Evolutionary conservation across 2,329 filamentous ascomycete species (phyloP).

Genomic region (Botryotinia narcissicola): DNA sequence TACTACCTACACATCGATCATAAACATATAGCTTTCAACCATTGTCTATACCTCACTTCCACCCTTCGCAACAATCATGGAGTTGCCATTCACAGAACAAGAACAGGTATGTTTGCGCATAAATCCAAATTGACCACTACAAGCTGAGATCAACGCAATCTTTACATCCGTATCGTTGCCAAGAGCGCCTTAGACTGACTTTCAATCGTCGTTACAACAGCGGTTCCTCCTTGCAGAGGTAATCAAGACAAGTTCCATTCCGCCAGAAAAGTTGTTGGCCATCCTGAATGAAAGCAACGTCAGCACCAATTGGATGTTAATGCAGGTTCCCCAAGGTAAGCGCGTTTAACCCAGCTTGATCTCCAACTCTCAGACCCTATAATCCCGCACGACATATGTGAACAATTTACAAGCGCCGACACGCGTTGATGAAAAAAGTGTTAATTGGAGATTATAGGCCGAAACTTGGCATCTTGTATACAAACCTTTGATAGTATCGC

Average conservation of each 20-base stretch:
- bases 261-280: constrained; percentile 44
- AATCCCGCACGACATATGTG: constrained; percentile 7
- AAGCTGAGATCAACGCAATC: constrained; percentile 23
- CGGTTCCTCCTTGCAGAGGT: constrained; percentile 50
- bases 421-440: neutral
- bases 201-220: constrained; percentile 22
- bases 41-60: neutral
- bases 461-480: constrained; percentile 35
- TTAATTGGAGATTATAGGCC: constrained; percentile 27
- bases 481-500: constrained; percentile 31
- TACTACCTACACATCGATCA: neutral
- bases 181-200: constrained; percentile 27
- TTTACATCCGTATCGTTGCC: constrained; percentile 20
- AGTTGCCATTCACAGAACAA: constrained; percentile 33
- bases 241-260: constrained; percentile 47
- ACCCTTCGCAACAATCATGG: constrained; percentile 26
- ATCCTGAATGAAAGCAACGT: constrained; percentile 44
- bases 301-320: constrained; percentile 49
- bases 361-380: constrained; percentile 19
- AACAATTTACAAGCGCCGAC: neutral
- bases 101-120: constrained; percentile 37
- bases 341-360: constrained; percentile 25
- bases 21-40: neutral
- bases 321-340: constrained; percentile 49
- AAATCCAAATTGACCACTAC: neutral